Conservation (phyloP, 305 asterid species). For the Euphrasia arctica region DNA sequence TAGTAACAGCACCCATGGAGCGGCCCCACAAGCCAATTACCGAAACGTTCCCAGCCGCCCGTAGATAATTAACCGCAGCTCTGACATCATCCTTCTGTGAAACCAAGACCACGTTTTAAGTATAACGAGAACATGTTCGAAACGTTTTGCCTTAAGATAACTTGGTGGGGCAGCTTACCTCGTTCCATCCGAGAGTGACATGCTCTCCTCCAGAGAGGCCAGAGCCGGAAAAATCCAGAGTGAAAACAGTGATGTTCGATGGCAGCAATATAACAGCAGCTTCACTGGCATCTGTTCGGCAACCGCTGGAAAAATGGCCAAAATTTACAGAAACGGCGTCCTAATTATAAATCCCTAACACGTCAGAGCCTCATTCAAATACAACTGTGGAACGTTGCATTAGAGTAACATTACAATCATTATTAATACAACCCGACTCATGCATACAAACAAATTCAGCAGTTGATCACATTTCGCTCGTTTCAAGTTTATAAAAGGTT, state of each 20-base stretch:
- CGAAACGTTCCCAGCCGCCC: slow-evolving; percentile 73
- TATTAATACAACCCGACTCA: background rate
- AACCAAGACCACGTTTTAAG: slow-evolving; percentile 16
- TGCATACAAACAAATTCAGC: background rate
- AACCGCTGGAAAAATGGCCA: slow-evolving; percentile 51
- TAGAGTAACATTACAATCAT: background rate
- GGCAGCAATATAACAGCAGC: slow-evolving; percentile 87
- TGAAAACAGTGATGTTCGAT: slow-evolving; percentile 63
- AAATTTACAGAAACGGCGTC: background rate
- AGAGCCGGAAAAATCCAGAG: slow-evolving; percentile 87
- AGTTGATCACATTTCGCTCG: no score
- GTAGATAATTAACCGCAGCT: slow-evolving; percentile 66
- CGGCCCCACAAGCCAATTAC: slow-evolving; percentile 88
- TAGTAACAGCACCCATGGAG: slow-evolving; percentile 88
- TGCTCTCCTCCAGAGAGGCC: slow-evolving; percentile 89
- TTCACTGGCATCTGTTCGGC: slow-evolving; percentile 93
- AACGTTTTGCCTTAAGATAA: background rate
- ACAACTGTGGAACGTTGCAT: background rate
- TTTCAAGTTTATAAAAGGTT: background rate
- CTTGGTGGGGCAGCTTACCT: slow-evolving; percentile 41
- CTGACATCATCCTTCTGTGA: slow-evolving; percentile 74
- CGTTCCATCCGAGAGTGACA: slow-evolving; percentile 83
- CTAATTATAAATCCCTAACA: no score
- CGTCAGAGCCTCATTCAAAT: no score
- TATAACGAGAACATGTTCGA: background rate